phyloP scores from a whole-genome alignment of 2,329 filamentous ascomycete genomes.

The Aspergillus cejpii region DNA sequence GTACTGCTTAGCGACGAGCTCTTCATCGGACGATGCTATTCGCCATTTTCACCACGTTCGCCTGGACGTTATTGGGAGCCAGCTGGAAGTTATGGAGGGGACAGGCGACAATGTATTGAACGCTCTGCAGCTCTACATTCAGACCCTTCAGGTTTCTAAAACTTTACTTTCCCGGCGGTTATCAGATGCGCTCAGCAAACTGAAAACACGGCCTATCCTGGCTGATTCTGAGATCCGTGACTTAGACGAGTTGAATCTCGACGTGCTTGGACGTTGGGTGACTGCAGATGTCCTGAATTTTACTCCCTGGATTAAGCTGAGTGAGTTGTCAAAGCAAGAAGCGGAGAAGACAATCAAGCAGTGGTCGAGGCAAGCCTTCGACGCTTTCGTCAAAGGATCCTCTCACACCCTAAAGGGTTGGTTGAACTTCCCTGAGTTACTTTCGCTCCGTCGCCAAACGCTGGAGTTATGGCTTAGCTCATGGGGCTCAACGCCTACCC shows the following conservation, averaged over 20 bases:
- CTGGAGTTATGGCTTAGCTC: slow-evolving; percentile 68
- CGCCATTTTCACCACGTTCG: slow-evolving; percentile 70
- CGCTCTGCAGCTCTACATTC: slow-evolving; percentile 65
- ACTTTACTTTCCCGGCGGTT: slow-evolving; percentile 66
- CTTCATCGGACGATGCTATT: slow-evolving; percentile 70
- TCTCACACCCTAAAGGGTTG: slow-evolving; percentile 54
- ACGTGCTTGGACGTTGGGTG: slow-evolving; percentile 73
- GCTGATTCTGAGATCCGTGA: slow-evolving; percentile 61
- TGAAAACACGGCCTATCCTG: slow-evolving; percentile 66
- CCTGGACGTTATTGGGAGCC: slow-evolving; percentile 58
- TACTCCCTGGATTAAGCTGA: slow-evolving; percentile 78
- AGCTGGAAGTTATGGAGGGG: slow-evolving; percentile 50
- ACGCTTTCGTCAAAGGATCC: slow-evolving; percentile 57
- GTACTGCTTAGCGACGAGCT: slow-evolving; percentile 73
- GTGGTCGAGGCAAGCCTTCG: slow-evolving; percentile 59
- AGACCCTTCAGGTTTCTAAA: slow-evolving; percentile 71
- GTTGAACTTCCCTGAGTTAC: slow-evolving; percentile 61
- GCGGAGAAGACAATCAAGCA: slow-evolving; percentile 54
- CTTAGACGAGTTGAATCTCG: slow-evolving; percentile 66
- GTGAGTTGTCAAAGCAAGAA: slow-evolving; percentile 60
- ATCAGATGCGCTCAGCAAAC: slow-evolving; percentile 57
- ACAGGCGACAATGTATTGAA: slow-evolving; percentile 52
- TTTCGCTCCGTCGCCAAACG: slow-evolving; percentile 62
- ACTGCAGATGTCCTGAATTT: slow-evolving; percentile 76
- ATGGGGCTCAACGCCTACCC: slow-evolving; percentile 54